phyloP scores from a whole-genome alignment of 2,329 filamentous ascomycete species.

The Calycina herbarum region DNA sequence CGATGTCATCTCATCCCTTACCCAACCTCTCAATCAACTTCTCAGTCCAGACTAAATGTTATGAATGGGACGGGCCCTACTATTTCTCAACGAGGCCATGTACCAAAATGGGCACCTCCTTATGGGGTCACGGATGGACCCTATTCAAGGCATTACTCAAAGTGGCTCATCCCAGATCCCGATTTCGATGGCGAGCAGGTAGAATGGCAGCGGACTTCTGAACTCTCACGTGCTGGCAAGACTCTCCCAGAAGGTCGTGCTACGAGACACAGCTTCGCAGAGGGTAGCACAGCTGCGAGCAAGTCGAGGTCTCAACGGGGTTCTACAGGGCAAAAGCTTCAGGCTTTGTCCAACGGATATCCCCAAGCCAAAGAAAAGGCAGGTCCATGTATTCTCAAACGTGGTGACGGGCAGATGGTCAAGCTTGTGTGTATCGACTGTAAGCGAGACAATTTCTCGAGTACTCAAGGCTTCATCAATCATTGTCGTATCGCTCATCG shows the following conservation, averaged over 20 bases:
- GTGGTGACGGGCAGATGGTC: conserved; percentile 81
- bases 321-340: conserved; percentile 62
- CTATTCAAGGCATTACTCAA: conserved; percentile 90
- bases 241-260: conserved; percentile 67
- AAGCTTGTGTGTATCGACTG: conserved; percentile 91
- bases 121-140: conserved; percentile 91
- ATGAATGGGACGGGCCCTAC: conserved; percentile 74
- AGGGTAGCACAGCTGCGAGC: conserved; percentile 44
- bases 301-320: conserved; percentile 59
- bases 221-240: conserved; percentile 40
- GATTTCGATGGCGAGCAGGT: conserved; percentile 72
- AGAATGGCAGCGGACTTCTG: conserved; percentile 37
- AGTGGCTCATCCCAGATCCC: conserved; percentile 89
- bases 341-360: conserved; percentile 69
- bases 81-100: conserved; percentile 61
- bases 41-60: conserved; percentile 67
- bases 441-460: conserved; percentile 86
- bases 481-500: conserved; percentile 96
- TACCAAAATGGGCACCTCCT: conserved; percentile 77
- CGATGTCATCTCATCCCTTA: conserved; percentile 91
- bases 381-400: conserved; percentile 80
- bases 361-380: conserved; percentile 76
- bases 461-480: conserved; percentile 98
- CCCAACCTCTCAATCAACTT: conserved; percentile 68
- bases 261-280: conserved; percentile 73